Evolutionary conservation across 768 basidiomycete species (phyloP).

Genomic region (Boletus sp.): DNA sequence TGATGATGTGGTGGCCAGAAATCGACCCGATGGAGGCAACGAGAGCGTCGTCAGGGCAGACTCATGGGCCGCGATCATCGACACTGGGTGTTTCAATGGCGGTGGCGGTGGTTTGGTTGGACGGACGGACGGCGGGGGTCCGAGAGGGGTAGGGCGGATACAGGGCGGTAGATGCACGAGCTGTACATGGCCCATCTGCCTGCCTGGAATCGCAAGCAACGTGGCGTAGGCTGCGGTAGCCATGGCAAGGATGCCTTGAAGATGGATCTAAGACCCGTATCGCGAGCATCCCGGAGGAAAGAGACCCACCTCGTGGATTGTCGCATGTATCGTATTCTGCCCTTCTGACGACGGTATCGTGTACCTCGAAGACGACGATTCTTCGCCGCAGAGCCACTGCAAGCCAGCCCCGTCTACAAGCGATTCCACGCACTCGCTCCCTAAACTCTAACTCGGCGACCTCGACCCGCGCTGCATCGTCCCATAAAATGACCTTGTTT

Average conservation of each 20-base stretch:
- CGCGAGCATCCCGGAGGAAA: conserved; percentile 2
- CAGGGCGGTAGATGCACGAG: conserved; percentile 84
- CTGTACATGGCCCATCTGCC: conserved; percentile 86
- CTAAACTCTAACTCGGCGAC: conserved; percentile 89
- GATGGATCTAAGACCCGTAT: not conserved
- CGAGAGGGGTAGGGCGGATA: conserved; percentile 52
- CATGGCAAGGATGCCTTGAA: conserved; percentile 72
- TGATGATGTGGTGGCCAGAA: conserved; percentile 81
- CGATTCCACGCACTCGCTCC: conserved; percentile 76
- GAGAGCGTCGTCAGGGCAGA: conserved; percentile 77
- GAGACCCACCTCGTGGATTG: conserved; percentile 69
- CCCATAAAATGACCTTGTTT: conserved; percentile 91
- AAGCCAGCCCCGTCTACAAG: conserved; percentile 81
- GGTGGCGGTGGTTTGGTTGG: conserved; percentile 56
- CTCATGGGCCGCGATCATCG: conserved; percentile 83
- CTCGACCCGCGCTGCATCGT: conserved; percentile 72
- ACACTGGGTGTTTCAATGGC: conserved; percentile 61
- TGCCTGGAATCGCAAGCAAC: conserved; percentile 80
- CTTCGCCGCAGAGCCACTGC: conserved; percentile 77
- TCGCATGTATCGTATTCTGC: conserved; percentile 87
- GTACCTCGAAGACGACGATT: conserved; percentile 76
- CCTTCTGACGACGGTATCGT: conserved; percentile 57
- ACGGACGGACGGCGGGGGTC: conserved; percentile 52
- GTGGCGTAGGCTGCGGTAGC: conserved; percentile 78
- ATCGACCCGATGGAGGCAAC: conserved; percentile 70